Percentiles rank a stretch among this genome's conserved stretches.
Evolutionary conservation across 257 asterid species (phyloP).

Genomic region (Solanum virginianum): DNA sequence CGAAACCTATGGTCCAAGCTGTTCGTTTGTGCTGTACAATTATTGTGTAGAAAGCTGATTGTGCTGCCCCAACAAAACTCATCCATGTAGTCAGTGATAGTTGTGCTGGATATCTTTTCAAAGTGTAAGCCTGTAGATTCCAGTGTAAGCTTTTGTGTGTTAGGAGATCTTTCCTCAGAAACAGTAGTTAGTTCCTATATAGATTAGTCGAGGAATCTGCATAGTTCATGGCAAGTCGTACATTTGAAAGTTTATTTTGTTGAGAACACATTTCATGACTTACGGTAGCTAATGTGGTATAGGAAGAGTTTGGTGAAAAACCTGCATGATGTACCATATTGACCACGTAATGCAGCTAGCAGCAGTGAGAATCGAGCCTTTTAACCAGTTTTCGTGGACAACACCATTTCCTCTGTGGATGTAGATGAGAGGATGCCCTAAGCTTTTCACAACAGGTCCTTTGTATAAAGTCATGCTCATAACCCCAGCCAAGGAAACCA

Average conservation of each 20-base stretch:
- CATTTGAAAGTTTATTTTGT: background rate
- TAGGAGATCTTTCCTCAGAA: background rate
- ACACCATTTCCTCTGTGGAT: constrained; percentile 19
- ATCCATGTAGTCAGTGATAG: constrained; percentile 68
- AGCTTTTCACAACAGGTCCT: constrained; percentile 34
- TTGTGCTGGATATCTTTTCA: constrained; percentile 68
- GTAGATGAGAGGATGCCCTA: constrained; percentile 28
- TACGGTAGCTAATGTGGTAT: background rate
- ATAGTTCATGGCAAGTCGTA: background rate
- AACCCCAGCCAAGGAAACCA: constrained; percentile 58
- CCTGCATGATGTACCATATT: constrained; percentile 71
- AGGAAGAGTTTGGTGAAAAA: constrained; percentile 1
- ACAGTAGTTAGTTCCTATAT: background rate
- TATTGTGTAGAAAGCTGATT: constrained; percentile 55
- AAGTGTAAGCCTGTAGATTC: constrained; percentile 39
- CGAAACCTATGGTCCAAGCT: constrained; percentile 62
- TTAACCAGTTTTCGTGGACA: constrained; percentile 43
- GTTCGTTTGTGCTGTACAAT: constrained; percentile 34
- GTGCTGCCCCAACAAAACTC: constrained; percentile 68
- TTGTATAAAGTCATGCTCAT: constrained; percentile 58
- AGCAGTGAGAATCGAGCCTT: constrained; percentile 41
- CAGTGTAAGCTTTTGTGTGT: background rate
- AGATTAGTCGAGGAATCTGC: background rate
- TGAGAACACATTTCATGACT: background rate
- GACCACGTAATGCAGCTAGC: constrained; percentile 72